A percentile compares a stretch with the other conserved stretches of the same genome.
phyloP scores from a whole-genome alignment of 768 basidiomycete genomes.

The Lentinula boryana region DNA sequence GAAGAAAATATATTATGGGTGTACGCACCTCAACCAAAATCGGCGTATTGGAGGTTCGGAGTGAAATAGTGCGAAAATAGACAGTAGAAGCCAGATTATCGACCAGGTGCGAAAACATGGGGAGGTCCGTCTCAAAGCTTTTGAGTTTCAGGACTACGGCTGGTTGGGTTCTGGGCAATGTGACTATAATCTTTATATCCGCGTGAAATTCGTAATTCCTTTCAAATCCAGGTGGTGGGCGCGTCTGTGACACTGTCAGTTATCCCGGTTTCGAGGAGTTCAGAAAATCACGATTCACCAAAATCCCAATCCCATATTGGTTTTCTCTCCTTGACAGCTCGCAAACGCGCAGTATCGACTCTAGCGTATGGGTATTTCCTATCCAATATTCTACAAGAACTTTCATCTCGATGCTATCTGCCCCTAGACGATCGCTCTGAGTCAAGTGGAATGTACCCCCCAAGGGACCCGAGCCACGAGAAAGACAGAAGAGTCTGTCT shows the following conservation, averaged over 20 bases:
- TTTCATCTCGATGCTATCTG: not conserved
- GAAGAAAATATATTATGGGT: not conserved
- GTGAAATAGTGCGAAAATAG: constrained; percentile 2
- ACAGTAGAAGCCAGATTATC: constrained; percentile 1
- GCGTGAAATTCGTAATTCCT: not conserved
- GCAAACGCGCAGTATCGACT: not conserved
- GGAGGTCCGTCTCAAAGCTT: constrained; percentile 3
- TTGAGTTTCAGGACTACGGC: not conserved
- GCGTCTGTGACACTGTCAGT: not conserved
- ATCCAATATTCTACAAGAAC: not conserved
- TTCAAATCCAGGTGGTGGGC: not conserved
- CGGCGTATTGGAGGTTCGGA: not conserved
- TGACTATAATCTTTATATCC: not conserved
- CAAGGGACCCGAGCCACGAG: not conserved
- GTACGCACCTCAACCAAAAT: not conserved
- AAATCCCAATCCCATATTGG: not conserved
- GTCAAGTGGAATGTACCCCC: not conserved
- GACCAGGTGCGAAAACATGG: not conserved
- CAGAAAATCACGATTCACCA: not conserved
- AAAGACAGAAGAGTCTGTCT: not conserved
- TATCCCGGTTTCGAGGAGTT: not conserved
- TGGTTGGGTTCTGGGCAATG: not conserved
- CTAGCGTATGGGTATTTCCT: not conserved
- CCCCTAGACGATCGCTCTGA: not conserved
- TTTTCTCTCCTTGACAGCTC: not conserved